phyloP scores from a whole-genome alignment of 257 asterid genomes.

The Parsonsia alboflavescens region DNA sequence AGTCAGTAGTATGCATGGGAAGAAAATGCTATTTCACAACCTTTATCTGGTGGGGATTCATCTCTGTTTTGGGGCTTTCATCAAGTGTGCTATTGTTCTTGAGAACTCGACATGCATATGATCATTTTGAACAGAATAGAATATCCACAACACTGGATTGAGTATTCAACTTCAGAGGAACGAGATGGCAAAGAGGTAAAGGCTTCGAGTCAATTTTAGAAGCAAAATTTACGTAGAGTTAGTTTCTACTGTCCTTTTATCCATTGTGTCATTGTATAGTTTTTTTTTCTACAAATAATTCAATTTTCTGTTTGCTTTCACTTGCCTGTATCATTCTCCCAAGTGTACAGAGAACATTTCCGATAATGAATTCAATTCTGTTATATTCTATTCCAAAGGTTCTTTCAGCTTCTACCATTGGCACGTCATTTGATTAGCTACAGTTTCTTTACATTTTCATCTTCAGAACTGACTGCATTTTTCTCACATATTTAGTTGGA shows the following conservation, averaged over 20 bases:
- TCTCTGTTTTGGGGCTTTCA: slow-evolving; percentile 61
- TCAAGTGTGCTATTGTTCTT: slow-evolving; percentile 59
- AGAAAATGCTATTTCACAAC: slow-evolving; percentile 60
- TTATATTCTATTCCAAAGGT: not conserved
- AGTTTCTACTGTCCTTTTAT: not conserved
- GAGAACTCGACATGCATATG: slow-evolving; percentile 63
- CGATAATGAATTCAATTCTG: not conserved
- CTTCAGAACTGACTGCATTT: not conserved
- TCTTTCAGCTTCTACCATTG: not conserved
- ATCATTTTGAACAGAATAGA: slow-evolving; percentile 45
- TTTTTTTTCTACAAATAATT: not conserved
- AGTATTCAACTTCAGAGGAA: not conserved
- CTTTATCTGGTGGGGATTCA: slow-evolving; percentile 82
- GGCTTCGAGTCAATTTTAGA: not conserved
- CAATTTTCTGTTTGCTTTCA: not conserved
- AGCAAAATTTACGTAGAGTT: not conserved
- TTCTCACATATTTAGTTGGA: not conserved
- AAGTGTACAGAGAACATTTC: not conserved
- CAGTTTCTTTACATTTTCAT: not conserved
- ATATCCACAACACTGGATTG: slow-evolving; percentile 22
- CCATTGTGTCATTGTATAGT: not conserved
- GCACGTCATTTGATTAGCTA: too few relatives aligned
- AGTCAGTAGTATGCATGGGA: slow-evolving; percentile 73
- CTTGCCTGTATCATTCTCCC: not conserved
- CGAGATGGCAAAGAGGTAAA: not conserved